Evolutionary conservation across 1,284 basidiomycete genomes (phyloP), one percentile per base, ranked within the genome.

Genomic region (Ustilago crameri): DNA sequence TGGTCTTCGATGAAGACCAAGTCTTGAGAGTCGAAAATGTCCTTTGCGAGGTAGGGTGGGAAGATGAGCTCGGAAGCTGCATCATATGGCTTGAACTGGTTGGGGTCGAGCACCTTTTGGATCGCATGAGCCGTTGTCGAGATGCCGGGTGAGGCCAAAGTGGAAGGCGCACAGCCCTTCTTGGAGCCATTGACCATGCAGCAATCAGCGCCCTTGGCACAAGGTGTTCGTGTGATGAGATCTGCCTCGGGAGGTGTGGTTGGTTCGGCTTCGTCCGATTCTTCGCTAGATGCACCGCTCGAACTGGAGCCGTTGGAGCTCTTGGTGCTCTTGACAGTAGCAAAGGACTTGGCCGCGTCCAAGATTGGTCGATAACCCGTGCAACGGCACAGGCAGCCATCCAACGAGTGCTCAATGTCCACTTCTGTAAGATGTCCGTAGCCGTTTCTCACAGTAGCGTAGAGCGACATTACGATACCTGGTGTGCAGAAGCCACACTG

Each of bases 301-400:
- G 58, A 52, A 23, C 24, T 51, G 8, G 52, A 23, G 22, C n/a
- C 41, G 40, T 38, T 58, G 10, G 41, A 40, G 24, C 15, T 40
- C 20, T 59, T 59, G 47, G 24, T 37, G 61, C 51, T 53, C 40
- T 75, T 75, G 41, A 69, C 64, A 20, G 70, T 72, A 22, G 76
- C 76, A 23, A 79, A 79, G 1, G 72, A 74, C 56, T 79, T 79
- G 23, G 75, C 71, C n/a, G 76, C 76, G 22, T 79, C 76, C 9
- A 79, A 50, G 40, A 79, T 79, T 27, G 76, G 76, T 8, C 76
- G 43, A 34, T 79, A 77, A 20, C 76, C 76, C 8, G 76, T 79
- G 50, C 76, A 84, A 5, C 84, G 74, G 64, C 84, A 84, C 5
- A 84, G 65, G 56, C 84, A 84, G 7, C 83, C 83, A 48, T 84